phyloP scores from a whole-genome alignment of 306 rosid genomes.

The Ammopiptanthus mongolicus region DNA sequence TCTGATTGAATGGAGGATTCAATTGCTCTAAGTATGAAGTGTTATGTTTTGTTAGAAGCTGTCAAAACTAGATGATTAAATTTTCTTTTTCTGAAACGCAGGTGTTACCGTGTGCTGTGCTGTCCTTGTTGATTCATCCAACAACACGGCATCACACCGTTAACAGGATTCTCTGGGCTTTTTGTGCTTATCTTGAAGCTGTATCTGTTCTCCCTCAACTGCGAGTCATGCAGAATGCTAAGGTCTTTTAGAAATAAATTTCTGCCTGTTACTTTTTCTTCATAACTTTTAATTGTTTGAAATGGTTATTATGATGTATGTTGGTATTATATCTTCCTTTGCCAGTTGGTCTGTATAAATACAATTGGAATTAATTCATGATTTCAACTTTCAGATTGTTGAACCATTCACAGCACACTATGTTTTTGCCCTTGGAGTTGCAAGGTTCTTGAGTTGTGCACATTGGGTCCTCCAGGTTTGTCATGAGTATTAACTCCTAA shows the following conservation, averaged over 20 bases:
- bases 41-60: not conserved
- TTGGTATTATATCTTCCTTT: not conserved
- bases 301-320: not conserved
- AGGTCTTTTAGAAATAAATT: conserved; percentile 34
- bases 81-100: conserved; percentile 26
- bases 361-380: not conserved
- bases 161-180: conserved; percentile 69
- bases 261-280: not conserved
- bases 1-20: not conserved
- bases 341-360: not conserved
- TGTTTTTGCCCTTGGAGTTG: conserved; percentile 79
- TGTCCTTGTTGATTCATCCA: conserved; percentile 62
- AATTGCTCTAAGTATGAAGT: conserved; percentile 5
- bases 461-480: conserved; percentile 84
- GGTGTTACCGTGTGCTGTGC: conserved; percentile 56
- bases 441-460: conserved; percentile 85
- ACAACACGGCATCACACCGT: conserved; percentile 47
- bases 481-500: not conserved
- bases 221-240: conserved; percentile 72
- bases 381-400: conserved; percentile 48
- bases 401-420: conserved; percentile 83
- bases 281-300: not conserved
- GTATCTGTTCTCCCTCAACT: conserved; percentile 76
- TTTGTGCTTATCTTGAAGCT: conserved; percentile 88
- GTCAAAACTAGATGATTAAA: not conserved